Evolutionary conservation across 2,329 filamentous ascomycete species (phyloP), one percentile per base, ranked within the genome.

Genomic region (Calonectria leucothoes): DNA sequence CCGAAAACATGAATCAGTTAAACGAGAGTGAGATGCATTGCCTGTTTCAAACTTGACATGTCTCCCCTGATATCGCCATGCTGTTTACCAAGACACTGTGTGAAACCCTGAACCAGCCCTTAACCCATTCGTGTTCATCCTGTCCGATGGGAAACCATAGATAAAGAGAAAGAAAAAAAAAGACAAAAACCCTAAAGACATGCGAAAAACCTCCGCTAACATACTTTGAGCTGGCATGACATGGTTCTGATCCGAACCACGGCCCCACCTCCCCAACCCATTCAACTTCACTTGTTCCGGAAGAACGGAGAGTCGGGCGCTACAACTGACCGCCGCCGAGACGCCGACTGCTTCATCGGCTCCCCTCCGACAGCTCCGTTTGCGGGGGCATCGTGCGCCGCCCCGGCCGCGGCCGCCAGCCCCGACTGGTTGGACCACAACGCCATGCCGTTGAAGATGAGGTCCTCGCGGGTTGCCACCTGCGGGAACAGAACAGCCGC

Each of bases 401-500:
- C 78, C 10, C n/a, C n/a, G n/a, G 77, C 74, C 33, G 73, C 23
- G 4, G 77, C 75, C 37, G 73, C 23, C 5, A 78, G 71, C 15
- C 74, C 70, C 27, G 39, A 67, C 42, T 82, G 80, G 6, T 79
- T 74, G 6, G 76, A 78, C 52, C 78, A 80, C 11, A 82, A 72
- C 17, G 74, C 79, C 0, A 78, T 72, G 4, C 78, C 81, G 6
- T 82, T 78, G 4, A 75, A 74, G 33, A 82, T 74, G 42, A 81
- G 69, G 35, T 75, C 75, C 27, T 79, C 78, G 0, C 76, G 70
- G 8, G 77, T 77, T 0, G 77, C 67, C 2, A 82, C 78, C 37
- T 81, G 79, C 0, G 81, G 81, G 31, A 82, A 82, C 10, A 82
- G 64, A 15, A 75, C 72, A 0, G 76, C 78, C 1, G 81, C 66